Base-by-base conservation (phyloP, 148 eudicot genomes). In the Rhododendron henanense region DNA sequence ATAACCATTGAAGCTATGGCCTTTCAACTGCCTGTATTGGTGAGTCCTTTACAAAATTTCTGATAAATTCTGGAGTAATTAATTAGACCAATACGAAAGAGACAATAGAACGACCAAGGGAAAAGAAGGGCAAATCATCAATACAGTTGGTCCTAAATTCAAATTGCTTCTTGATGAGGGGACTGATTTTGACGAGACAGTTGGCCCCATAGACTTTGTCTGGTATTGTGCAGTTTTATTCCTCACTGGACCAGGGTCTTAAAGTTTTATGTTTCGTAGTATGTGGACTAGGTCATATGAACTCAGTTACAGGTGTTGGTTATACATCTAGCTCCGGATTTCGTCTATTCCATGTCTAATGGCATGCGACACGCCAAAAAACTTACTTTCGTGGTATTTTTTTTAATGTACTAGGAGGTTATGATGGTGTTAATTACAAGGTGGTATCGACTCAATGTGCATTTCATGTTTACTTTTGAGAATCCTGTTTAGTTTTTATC, bases 1-100 rank as follows among this genome's bases (percentile, higher is more conserved):
- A 96, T 96, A 78, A 96, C 97, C 78, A 96, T 96, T 69, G 98
- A 96, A 91, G 98, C 98, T 48, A 96, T 96, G 98, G 98, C 98
- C 45, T 96, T 96, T 87, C 95, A 93, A 91, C 91, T 94, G 55
- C 98, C 98, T 83, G 98, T 94, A 63, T 84, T 94, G 92, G 98
- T 94, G 88, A 91, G 88, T 59, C 44, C 87, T 74, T 37, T 45
- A 51, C 69, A 48, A 47, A 45, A 28, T 19, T 83, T 81, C 13
- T 33, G 47, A 51, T 51, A 1, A 61, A 44, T 84, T 73, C 45
- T 1, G 47, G 41, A 37, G 10, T 81, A 8, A 18, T 31, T 53
- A 11, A 50, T 50, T 53, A 81, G 67, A 55, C 67, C 67, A 33
- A 81, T 31, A 16, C 21, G 4, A 81, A 33, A 51, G 44, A 55